Evolutionary conservation across 176 grass and related monocot genomes (phyloP), one percentile per base, ranked within the genome.

Genomic region (Alopecurus myosuroides): DNA sequence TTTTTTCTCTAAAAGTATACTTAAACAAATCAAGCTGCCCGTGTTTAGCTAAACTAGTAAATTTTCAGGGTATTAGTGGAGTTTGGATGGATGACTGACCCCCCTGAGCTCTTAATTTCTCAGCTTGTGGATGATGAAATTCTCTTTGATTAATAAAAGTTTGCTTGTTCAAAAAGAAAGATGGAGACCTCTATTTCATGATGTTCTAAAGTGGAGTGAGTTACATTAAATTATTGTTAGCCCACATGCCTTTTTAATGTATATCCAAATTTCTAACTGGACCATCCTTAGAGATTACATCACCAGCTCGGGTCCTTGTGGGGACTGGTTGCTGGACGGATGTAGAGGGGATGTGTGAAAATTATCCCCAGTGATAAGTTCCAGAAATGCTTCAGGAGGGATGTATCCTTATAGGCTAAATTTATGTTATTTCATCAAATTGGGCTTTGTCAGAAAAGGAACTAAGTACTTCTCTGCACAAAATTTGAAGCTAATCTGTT

Each of bases 251-350:
- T 3, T 66, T 26, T 56, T 35, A 34, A 77, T 63, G 42, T n/a
- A 66, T 67, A 58, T 56, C 64, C 48, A 82, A 55, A 25, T 70
- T 69, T 85, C 62, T 63, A 62, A 63, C 25, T 18, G 49, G 36
- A 53, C 42, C 23, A 63, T 63, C 52, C 36, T 78, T 78, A 78
- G 23, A 79, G 39, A 46, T 79, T 41, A 64, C 77, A 28, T 44
- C 45, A 49, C 17, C 45, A 74, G 29, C 44, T 74, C 33, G 28
- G 15, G 28, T 50, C 25, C 23, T 13, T 28, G 13, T 30, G 56
- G 41, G 77, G 70, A 70, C 66, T 2, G 64, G 64, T n/a, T n/a
- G 31, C 50, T 52, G 46, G 45, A 26, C 9, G 9, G n/a, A 60
- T 78, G 73, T 35, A 76, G 72, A 76, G 5, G 30, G 33, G 74